Conservation (phyloP, 176 grass and related monocot species). For the Oryza coarctata region DNA sequence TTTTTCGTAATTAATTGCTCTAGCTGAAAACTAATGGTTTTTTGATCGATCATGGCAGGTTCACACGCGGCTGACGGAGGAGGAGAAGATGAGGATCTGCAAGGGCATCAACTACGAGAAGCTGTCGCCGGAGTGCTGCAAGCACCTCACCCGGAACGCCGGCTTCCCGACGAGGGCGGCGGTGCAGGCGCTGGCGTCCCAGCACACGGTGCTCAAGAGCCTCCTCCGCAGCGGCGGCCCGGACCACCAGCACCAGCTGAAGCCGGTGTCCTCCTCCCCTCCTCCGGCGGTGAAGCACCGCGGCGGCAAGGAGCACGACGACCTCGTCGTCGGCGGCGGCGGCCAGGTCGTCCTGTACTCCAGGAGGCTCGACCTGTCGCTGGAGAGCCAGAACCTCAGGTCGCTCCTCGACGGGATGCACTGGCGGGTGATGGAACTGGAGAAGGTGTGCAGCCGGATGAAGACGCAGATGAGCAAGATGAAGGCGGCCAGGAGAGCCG, state of each 20-base stretch:
- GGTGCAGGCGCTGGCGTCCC: constrained; percentile 82
- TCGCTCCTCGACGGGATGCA: constrained; percentile 83
- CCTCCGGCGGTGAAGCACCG: neutral
- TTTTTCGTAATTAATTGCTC: neutral
- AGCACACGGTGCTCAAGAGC: constrained; percentile 78
- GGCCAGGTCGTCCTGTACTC: constrained; percentile 78
- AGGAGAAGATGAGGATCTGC: constrained; percentile 95
- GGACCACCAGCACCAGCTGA: constrained; percentile 30
- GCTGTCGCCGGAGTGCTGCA: constrained; percentile 85
- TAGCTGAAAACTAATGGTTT: neutral
- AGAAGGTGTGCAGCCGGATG: constrained; percentile 84
- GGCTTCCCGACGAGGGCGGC: constrained; percentile 78
- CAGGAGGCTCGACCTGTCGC: constrained; percentile 60
- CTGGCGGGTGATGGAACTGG: constrained; percentile 85
- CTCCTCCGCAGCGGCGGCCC: constrained; percentile 49
- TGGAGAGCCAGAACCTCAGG: constrained; percentile 84
- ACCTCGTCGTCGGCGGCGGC: neutral
- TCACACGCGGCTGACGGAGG: constrained; percentile 59
- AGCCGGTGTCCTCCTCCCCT: neutral
- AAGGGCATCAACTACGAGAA: constrained; percentile 83
- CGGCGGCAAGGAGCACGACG: constrained; percentile 1
- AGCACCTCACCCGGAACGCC: constrained; percentile 69
- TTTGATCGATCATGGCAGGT: constrained; percentile 46
- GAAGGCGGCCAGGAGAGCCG: constrained; percentile 42
- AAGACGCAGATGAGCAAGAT: constrained; percentile 88